Conservation (phyloP, 2,329 filamentous ascomycete genomes). For the Colletotrichum coccodes region DNA sequence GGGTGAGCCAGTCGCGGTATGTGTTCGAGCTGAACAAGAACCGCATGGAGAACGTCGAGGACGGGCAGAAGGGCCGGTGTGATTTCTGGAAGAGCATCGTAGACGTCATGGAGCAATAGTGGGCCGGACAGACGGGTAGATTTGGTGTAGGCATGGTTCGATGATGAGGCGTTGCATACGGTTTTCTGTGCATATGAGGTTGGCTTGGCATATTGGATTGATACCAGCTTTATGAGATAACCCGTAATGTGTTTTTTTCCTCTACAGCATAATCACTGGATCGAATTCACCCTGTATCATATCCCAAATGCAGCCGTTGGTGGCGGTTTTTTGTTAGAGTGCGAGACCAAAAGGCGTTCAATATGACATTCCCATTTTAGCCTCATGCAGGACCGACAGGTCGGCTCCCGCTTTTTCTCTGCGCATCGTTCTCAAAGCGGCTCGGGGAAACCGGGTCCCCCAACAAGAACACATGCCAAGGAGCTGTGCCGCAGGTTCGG, state of each 20-base stretch:
- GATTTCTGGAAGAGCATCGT: slow-evolving; percentile 52
- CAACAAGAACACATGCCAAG: background rate
- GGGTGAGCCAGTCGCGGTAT: slow-evolving; percentile 43
- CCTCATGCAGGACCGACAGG: too few relatives aligned
- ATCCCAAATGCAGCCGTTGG: background rate
- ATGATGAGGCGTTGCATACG: slow-evolving; percentile 23
- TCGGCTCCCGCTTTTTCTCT: too few relatives aligned
- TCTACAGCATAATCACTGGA: background rate
- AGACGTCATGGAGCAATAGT: slow-evolving; percentile 37
- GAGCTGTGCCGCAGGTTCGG: background rate
- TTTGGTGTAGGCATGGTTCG: background rate
- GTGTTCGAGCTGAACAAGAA: slow-evolving; percentile 52
- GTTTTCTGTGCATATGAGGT: background rate
- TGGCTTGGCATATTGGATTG: background rate
- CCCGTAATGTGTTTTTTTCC: background rate
- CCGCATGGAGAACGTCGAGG: slow-evolving; percentile 50
- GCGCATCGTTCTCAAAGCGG: too few relatives aligned
- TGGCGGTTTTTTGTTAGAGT: background rate
- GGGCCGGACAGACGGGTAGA: background rate
- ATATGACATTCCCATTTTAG: too few relatives aligned
- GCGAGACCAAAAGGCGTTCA: too few relatives aligned
- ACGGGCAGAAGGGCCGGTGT: slow-evolving; percentile 49
- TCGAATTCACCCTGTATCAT: too few relatives aligned
- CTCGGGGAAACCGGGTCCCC: too few relatives aligned
- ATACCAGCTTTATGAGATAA: background rate